These are phyloP conservation scores for Camelina hispida DNA, from an alignment of 345 rosid species.

Conservation along the genomic window DNA sequence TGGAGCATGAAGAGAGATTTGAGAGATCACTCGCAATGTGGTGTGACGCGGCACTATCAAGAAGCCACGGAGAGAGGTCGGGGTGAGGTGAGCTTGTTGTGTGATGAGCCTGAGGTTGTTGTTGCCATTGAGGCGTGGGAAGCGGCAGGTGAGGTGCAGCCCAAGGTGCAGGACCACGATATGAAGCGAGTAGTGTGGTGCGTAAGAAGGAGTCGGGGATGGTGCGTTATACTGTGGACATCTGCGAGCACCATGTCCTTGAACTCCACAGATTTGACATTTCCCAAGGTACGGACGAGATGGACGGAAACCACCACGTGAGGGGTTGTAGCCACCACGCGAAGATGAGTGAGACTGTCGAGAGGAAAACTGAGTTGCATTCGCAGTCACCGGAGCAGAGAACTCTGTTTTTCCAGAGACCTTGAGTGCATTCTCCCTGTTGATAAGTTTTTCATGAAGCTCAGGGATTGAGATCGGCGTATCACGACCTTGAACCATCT, in stretches of 20 bases:
- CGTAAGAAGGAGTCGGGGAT: fast-evolving
- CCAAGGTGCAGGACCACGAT: not conserved
- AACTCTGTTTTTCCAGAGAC: fast-evolving
- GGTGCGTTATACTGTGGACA: not conserved
- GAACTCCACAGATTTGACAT: not conserved
- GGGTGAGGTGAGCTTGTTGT: not conserved
- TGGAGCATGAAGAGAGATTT: not conserved
- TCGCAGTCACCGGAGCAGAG: not conserved
- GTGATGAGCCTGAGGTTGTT: not conserved
- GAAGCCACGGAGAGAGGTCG: not conserved
- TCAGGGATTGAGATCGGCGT: fast-evolving
- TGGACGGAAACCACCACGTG: not conserved
- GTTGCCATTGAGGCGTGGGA: not conserved
- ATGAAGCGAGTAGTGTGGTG: not conserved
- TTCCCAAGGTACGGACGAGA: fast-evolving
- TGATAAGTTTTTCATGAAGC: not conserved
- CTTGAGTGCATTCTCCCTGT: not conserved
- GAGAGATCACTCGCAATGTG: not conserved
- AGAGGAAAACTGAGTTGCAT: not conserved
- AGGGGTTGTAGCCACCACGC: not conserved
- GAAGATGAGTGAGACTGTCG: too few species aligned
- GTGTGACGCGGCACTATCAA: not conserved
- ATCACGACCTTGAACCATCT: not conserved
- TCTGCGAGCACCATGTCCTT: not conserved
- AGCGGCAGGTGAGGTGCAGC: not conserved